Evolutionary conservation across 2,329 filamentous ascomycete genomes (phyloP), one percentile per base, ranked within the genome.

Genomic region (Beauveria pseudobassiana): DNA sequence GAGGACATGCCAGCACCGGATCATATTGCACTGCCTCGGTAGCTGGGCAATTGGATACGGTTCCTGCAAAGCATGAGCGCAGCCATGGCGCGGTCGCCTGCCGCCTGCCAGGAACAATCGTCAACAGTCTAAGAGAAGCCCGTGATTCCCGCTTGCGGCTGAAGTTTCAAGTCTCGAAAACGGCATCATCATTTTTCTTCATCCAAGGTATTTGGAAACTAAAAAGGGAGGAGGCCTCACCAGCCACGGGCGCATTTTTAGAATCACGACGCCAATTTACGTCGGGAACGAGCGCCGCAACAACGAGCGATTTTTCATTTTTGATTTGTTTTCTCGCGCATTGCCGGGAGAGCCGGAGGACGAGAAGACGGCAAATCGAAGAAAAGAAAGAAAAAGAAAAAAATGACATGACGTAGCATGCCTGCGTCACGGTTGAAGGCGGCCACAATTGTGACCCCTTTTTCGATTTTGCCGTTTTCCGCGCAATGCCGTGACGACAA

Each of bases 51-150:
- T 5, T 51, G 18, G 30, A 8, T 14, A 20, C 34, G 38, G 56
- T 59, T 59, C 56, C 57, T 60, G 57, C 57, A 50, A 52, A 50
- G 48, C 57, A 60, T 52, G 3, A 46, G 57, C 18, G 42, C 20
- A 26, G 20, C 28, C 5, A 59, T 42, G 56, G 56, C 46, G 34
- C 56, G 43, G 45, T 50, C 30, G 16, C 46, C 14, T 12, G 26
- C 40, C 54, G 55, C n/a, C 50, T 18, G 42, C 34, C 57, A 60
- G 57, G 57, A 53, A 60, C 57, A 45, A 60, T 60, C 57, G 57
- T 22, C 40, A 46, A 16, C 45, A 43, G 30, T 34, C 30, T 34
- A 34, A 12, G 8, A 34, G 30, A 5, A 34, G 10, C 10, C 30
- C 30, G 10, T 34, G 30, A 14, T 34, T 34, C 10, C 30, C 30